A percentile compares a stretch with the other conserved stretches of the same genome.
Evolutionary conservation across 176 grass and related monocot genomes (phyloP).

Genomic region (Cymbopogon citratus): DNA sequence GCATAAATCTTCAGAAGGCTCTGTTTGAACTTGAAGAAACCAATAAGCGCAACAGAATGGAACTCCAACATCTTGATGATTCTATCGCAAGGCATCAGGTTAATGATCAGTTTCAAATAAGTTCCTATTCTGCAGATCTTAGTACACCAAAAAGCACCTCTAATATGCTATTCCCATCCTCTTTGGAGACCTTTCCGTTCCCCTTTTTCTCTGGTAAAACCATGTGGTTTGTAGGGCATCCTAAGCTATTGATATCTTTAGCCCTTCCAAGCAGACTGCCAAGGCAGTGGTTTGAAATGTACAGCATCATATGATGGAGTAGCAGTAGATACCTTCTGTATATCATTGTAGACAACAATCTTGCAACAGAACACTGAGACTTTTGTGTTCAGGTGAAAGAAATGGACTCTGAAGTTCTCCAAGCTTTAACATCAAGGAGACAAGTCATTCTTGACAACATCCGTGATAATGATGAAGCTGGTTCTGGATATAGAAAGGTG

Average conservation of each 20-base stretch:
- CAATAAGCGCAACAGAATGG: constrained; percentile 80
- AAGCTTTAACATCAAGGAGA: constrained; percentile 82
- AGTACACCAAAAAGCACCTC: neutral
- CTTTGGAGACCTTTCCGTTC: neutral
- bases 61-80: constrained; percentile 91
- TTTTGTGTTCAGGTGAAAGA: constrained; percentile 52
- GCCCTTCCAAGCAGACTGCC: neutral
- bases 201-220: neutral
- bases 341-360: neutral
- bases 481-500: constrained; percentile 92
- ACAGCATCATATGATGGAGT: neutral
- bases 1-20: constrained; percentile 98
- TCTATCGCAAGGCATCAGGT: constrained; percentile 79
- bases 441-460: constrained; percentile 98
- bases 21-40: constrained; percentile 97
- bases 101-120: constrained; percentile 11
- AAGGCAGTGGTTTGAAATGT: neutral
- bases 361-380: constrained; percentile 6
- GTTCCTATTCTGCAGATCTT: neutral
- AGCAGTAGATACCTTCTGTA: neutral
- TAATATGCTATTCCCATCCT: neutral
- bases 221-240: neutral
- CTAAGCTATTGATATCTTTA: neutral
- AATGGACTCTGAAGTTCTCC: constrained; percentile 48
- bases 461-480: constrained; percentile 96